Conservation (phyloP, 2,329 filamentous ascomycete species). For the Ophiognomonia clavigignenti-juglandacearum region DNA sequence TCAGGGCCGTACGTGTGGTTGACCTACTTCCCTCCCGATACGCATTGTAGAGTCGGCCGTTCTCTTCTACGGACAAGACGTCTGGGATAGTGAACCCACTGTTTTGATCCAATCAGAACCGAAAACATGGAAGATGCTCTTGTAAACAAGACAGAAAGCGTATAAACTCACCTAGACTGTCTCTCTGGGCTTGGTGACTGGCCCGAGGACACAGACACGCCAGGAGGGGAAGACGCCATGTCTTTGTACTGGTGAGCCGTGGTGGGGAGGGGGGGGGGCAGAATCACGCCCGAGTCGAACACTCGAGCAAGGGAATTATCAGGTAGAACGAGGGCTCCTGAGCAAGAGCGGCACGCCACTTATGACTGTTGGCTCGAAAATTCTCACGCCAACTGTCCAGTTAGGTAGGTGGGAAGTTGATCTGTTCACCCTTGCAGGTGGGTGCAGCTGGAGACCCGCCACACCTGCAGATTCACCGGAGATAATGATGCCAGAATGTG, state of each 20-base stretch:
- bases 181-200: neutral
- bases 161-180: neutral
- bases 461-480: neutral
- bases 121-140: neutral
- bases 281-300: neutral
- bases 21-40: neutral
- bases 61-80: neutral
- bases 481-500: too few species aligned
- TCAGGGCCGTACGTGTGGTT: neutral
- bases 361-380: neutral
- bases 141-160: neutral
- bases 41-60: neutral
- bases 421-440: neutral
- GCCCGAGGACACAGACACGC: neutral
- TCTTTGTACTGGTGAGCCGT: neutral
- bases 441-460: neutral
- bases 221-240: neutral
- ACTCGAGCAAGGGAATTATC: neutral
- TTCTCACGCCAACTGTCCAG: too few species aligned
- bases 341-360: neutral
- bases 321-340: neutral
- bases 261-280: too few species aligned
- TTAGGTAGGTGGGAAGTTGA: too few species aligned
- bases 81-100: neutral
- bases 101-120: neutral